Evolutionary conservation across 208 protist genomes (phyloP), one percentile per base, ranked within the genome.

Genomic region (Naegleria gruberi): DNA sequence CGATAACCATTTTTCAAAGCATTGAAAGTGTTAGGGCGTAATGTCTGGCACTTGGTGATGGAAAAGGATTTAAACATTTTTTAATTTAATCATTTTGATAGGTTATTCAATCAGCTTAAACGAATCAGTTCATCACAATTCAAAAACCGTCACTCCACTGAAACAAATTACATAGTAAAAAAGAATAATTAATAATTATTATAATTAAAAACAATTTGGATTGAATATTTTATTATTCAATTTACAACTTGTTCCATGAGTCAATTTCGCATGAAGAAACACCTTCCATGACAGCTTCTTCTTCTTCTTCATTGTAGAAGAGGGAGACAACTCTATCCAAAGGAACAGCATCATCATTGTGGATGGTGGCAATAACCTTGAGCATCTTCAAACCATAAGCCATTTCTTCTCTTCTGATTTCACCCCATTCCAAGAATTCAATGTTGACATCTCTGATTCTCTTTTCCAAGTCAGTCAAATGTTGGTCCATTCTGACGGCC

Each of bases 361-460:
- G 8, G 12, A 86, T 86, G 6, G 82, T 86, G 15, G 42, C 40
- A 47, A 86, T 19, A 37, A 47, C 34, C 17, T 19, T 5, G 41
- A 86, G 42, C 7, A 37, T 34, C 26, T 86, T 86, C 8, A 86
- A 30, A 86, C 82, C 82, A 46, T 34, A 86, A 37, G 82, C 82
- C n/a, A 51, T 5, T 37, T 44, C 42, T 47, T 86, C 42, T 46
- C 12, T 47, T 44, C 34, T 47, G 42, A 41, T 41, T 30, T n/a
- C 82, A 86, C 42, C 42, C 82, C 82, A 86, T 34, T 51, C 26
- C 26, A 86, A 86, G 82, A 51, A 34, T 47, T 86, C 42, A 44
- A 86, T 34, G 65, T 26, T 77, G 30, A 77, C 34, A 51, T 41
- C 82, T 86, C 82, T 86, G 42, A 86, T 41, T 37, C 8, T 26